These are phyloP conservation scores for Pyrenochaeta sp. DNA, from an alignment of 2,329 filamentous ascomycete species.

Conservation along the genomic window DNA sequence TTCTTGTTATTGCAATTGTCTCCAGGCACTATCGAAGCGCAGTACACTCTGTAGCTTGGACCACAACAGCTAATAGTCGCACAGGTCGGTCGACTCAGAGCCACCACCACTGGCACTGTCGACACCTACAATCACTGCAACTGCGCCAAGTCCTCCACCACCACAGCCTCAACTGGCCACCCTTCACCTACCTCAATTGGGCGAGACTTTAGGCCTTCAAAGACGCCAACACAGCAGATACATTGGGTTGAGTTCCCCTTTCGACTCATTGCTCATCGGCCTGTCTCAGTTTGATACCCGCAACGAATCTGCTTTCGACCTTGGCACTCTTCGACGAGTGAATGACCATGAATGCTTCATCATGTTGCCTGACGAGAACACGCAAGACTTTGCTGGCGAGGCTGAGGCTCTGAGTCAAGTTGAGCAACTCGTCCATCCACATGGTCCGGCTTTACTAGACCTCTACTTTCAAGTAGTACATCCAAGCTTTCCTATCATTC, in stretches of 20 bases:
- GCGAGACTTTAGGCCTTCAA: constrained; percentile 73
- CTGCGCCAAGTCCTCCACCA: constrained; percentile 48
- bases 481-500: constrained; percentile 81
- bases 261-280: constrained; percentile 84
- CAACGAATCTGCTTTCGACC: constrained; percentile 78
- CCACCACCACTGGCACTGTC: constrained; percentile 51
- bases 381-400: constrained; percentile 75
- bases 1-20: not conserved
- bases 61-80: constrained; percentile 33
- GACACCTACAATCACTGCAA: constrained; percentile 52
- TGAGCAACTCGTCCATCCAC: constrained; percentile 76
- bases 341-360: constrained; percentile 81
- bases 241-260: constrained; percentile 82
- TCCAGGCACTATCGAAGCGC: constrained; percentile 1
- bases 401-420: constrained; percentile 74
- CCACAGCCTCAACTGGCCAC: constrained; percentile 40
- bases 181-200: constrained; percentile 49
- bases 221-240: constrained; percentile 82
- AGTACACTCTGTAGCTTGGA: constrained; percentile 7
- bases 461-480: constrained; percentile 85
- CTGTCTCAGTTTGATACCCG: constrained; percentile 81
- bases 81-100: constrained; percentile 50
- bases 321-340: constrained; percentile 73
- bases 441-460: constrained; percentile 79
- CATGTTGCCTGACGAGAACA: constrained; percentile 77